Base-by-base conservation (phyloP, 768 basidiomycete species). In the Suillus variegatus region DNA sequence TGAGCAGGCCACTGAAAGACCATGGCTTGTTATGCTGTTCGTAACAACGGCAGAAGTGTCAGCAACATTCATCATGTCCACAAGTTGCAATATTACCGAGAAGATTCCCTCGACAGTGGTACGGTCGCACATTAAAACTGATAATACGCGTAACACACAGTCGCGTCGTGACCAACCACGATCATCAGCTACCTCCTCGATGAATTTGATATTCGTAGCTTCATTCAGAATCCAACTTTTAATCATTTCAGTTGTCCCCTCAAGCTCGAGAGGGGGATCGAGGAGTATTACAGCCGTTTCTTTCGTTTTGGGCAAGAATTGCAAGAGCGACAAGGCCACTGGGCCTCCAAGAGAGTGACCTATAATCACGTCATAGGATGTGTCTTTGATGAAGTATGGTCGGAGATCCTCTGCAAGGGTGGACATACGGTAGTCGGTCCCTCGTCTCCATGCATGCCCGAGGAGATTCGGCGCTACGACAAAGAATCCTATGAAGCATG, bases 381-480 rank as follows among this genome's bases (percentile, higher is more conserved):
- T 61, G n/a, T 40, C 60, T 13, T 54, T 18, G 16, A 32, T 6
- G 16, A 71, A 64, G 49, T 69, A 70, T 10, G 64, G 63, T 25
- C 36, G 62, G 20, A 68, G 65, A 20, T 72, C 71, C 52, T 69
- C 56, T 13, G 55, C 57, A 14, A 71, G 61, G 8, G 58, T 49
- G 41, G 61, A 38, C 46, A 69, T 25, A 25, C 54, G 63, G 40
- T 65, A 68, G 62, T 68, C 64, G 16, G 43, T 51, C 54, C 61
- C 46, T 22, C 62, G 62, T 18, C 68, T 60, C 49, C 46, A 63
- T 55, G 57, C 68, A 32, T 69, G 68, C 40, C 68, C 68, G 14
- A 65, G 32, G 25, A 72, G 68, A 47, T 72, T 67, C 3, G 71
- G 71, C 8, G 71, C 71, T 20, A 63, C 67, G 22, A 72, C 68